Conservation (phyloP, 257 asterid genomes). For the Fraxinus americana region DNA sequence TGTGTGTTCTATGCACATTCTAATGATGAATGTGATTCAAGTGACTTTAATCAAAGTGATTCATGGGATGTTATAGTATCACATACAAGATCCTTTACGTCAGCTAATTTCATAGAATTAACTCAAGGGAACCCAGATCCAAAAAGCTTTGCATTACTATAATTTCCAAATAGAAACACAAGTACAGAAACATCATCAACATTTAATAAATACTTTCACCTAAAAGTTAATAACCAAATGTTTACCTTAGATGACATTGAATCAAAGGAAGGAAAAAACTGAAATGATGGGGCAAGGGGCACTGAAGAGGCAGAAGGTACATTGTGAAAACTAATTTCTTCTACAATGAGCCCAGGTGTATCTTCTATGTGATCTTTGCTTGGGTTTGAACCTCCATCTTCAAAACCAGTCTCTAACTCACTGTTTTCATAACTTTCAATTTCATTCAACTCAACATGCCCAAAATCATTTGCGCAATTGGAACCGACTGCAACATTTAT, state of each 20-base stretch:
- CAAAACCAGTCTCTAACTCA: conserved; percentile 41
- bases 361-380: conserved; percentile 42
- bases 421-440: conserved; percentile 35
- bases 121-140: no score
- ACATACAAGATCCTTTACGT: not conserved
- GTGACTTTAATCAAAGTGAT: not conserved
- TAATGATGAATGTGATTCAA: not conserved
- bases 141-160: no score
- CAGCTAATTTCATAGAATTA: no score
- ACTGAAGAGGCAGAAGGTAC: conserved; percentile 45
- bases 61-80: not conserved
- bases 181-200: conserved; percentile 11
- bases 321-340: conserved; percentile 46
- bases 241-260: conserved; percentile 56
- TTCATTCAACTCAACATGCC: conserved; percentile 39
- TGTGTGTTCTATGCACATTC: no score
- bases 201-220: not conserved
- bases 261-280: conserved; percentile 57
- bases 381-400: conserved; percentile 30
- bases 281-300: conserved; percentile 56
- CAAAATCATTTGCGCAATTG: conserved; percentile 36
- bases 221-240: conserved; percentile 4
- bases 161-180: conserved; percentile 13
- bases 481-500: conserved; percentile 34
- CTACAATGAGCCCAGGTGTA: conserved; percentile 46